Base-by-base conservation (phyloP, 495 filamentous ascomycete species). In the Parathielavia appendiculata region DNA sequence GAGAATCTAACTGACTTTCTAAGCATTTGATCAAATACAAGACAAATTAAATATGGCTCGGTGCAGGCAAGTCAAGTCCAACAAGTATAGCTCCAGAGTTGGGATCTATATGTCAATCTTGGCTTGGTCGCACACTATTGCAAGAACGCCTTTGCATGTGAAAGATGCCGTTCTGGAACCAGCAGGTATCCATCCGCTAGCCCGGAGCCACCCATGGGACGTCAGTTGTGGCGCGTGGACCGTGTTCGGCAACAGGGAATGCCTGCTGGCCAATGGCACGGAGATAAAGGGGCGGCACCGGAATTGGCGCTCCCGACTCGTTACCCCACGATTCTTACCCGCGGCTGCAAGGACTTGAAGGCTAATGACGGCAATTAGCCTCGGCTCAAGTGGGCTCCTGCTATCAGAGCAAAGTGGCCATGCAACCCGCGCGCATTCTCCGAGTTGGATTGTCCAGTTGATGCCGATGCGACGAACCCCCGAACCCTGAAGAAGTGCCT, bases 281-380 rank as follows among this genome's bases (percentile, higher is more conserved):
- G 38, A 30, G 39, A 52, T 43, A 50, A 13, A 11, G 23, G 47
- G 48, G 48, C 30, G 47, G 34, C 46, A 26, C 46, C 46, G 47
- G 50, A 53, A 53, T 23, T 53, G 50, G 50, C 36, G 50, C 59
- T 34, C 57, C 56, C 64, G 63, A 64, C 63, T 64, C 61, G 64
- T 32, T 40, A 20, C 56, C 60, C 59, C 59, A 55, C 51, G 58
- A 40, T 30, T 30, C 26, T 30, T 49, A 58, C 10, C 56, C 56
- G 56, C 49, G 56, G 56, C 40, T 30, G 23, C 14, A 32, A 47
- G n/a, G 45, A 40, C 38, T 43, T 19, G 22, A 41, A 60, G 64
- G 59, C 50, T 62, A 63, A 62, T 58, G 65, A 54, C 61, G 61
- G 59, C 63, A 67, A 57, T 67, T 65, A 66, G 64, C 68, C 68